phyloP scores from a whole-genome alignment of 2,329 filamentous ascomycete genomes.

The Didymellaceae sp. region DNA sequence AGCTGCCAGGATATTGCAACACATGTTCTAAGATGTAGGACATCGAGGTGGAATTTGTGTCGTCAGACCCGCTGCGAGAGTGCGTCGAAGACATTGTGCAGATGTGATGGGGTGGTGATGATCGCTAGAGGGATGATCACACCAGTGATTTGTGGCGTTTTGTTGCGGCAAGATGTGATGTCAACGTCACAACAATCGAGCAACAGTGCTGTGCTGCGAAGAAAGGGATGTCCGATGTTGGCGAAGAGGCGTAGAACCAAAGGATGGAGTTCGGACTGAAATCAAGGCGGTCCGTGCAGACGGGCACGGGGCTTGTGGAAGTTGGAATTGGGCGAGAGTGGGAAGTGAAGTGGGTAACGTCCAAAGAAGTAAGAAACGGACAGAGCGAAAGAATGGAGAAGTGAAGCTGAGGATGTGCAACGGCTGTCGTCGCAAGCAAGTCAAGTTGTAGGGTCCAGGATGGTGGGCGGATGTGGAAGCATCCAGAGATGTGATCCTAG shows the following conservation, averaged over 20 bases:
- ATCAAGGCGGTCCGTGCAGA: conserved; percentile 23
- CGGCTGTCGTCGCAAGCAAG: conserved; percentile 11
- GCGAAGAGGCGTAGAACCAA: conserved; percentile 2
- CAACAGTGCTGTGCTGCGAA: conserved; percentile 6
- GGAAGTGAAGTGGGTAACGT: conserved; percentile 4
- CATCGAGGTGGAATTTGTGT: conserved; percentile 39
- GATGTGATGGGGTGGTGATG: conserved; percentile 8
- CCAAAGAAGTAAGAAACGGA: conserved; percentile 13
- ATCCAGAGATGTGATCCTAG: conserved; percentile 25
- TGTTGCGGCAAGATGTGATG: conserved; percentile 16
- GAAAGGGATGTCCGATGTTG: conserved; percentile 3
- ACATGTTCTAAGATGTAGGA: conserved; percentile 54
- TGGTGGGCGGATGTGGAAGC: conserved; percentile 18
- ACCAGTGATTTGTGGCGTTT: conserved; percentile 15
- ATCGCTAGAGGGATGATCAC: neutral
- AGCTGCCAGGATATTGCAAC: conserved; percentile 66
- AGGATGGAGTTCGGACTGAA: conserved; percentile 7
- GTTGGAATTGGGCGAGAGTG: conserved; percentile 20
- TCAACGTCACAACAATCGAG: conserved; percentile 15
- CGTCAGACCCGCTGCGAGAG: conserved; percentile 48
- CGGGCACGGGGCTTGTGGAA: conserved; percentile 30
- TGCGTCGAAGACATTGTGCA: conserved; percentile 43
- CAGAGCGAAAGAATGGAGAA: conserved; percentile 14
- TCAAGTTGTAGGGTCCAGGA: conserved; percentile 13
- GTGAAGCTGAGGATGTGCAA: conserved; percentile 19